Evolutionary conservation across 129 eudicot genomes (phyloP), one percentile per base, ranked within the genome.

Genomic region (Chrysanthemum seticuspe): DNA sequence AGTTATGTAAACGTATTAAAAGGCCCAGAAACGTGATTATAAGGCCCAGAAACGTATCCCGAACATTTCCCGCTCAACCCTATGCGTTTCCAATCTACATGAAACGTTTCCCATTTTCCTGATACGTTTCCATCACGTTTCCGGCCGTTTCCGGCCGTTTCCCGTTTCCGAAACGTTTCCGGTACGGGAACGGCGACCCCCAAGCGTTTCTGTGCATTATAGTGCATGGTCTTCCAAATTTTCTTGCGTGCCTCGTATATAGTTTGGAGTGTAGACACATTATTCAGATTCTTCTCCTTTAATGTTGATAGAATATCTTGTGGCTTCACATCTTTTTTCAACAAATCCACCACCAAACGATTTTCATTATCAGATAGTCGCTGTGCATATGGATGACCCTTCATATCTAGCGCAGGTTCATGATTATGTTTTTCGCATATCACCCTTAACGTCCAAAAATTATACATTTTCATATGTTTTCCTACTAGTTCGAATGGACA

Each of bases 331-430:
- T 73, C 61, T 68, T 49, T 73, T 60, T 23, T 73, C 23, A 49
- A 21, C 73, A 66, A 67, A 67, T 76, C 80, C 11, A 18, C 52
- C 65, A 76, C 68, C 54, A 76, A 76, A 18, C 68, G 58, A 66
- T 27, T 47, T 56, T 76, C 74, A 57, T 76, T 16, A 18, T 51
- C 59, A 14, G 74, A 76, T 59, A 76, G 67, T 45, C 68, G 59
- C 47, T 10, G 47, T 76, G 67, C 67, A 67, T 67, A 76, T 1
- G 80, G 74, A 67, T 76, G 80, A 76, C 49, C 67, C 36, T 67
- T 18, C 68, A 76, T 67, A 13, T 66, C 47, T 67, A 1, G 29
- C 12, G 25, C 29, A 76, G 68, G 72, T 55, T 74, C 65, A 65
- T 74, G 72, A 34, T 74, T 74, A 54, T 74, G 72, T 65, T 65